phyloP scores from a whole-genome alignment of 306 rosid species.

The Malus sylvestris region DNA sequence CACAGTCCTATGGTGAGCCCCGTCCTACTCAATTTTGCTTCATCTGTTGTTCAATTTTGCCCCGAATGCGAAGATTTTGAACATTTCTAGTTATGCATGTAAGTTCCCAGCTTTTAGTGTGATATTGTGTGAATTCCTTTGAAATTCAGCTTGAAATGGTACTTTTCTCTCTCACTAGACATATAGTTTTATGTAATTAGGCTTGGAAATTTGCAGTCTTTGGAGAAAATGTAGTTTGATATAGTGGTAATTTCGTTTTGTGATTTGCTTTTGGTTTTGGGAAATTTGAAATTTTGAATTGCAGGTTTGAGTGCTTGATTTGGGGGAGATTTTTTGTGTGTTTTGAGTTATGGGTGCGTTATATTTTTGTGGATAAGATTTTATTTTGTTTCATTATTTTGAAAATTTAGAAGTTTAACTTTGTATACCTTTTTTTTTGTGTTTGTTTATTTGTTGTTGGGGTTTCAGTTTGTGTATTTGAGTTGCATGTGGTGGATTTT shows the following conservation, averaged over 20 bases:
- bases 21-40: not conserved
- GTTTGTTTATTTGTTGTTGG: constrained; percentile 11
- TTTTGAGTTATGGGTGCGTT: not conserved
- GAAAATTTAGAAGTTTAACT: constrained; percentile 1
- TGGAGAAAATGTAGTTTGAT: not conserved
- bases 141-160: constrained; percentile 14
- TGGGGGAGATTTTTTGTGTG: not conserved
- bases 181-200: constrained; percentile 1
- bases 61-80: not conserved
- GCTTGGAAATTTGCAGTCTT: constrained; percentile 4
- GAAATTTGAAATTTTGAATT: not conserved
- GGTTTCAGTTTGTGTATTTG: constrained; percentile 65
- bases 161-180: not conserved
- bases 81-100: not conserved
- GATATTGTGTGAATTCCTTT: not conserved
- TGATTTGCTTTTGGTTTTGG: not conserved
- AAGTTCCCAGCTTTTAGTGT: not conserved
- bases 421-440: constrained; percentile 6
- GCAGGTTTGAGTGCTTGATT: not conserved
- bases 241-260: not conserved
- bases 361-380: not conserved
- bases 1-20: constrained; percentile 59
- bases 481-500: constrained; percentile 91
- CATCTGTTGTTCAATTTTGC: not conserved
- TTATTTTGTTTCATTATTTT: not conserved